These are phyloP conservation scores for Acanthamoeba sp. DNA, from an alignment of 208 protist species.

Conservation along the genomic window DNA sequence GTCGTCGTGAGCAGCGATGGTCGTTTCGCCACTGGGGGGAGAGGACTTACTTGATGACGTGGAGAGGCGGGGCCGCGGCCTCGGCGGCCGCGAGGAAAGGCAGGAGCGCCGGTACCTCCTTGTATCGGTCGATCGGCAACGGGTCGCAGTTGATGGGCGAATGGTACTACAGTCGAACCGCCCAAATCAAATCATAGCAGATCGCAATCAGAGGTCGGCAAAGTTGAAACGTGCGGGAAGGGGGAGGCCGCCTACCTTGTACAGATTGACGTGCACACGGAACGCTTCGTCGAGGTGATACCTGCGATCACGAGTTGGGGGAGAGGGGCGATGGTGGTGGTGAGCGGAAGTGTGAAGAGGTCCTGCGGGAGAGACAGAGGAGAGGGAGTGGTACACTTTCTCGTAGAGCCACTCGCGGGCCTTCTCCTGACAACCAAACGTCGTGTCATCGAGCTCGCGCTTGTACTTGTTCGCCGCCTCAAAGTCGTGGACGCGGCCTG, in stretches of 20 bases:
- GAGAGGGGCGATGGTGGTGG: too few relatives aligned
- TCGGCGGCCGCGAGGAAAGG: slow-evolving; percentile 2
- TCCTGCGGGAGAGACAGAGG: too few relatives aligned
- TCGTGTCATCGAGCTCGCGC: not conserved
- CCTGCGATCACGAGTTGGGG: not conserved
- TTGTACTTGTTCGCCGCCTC: slow-evolving; percentile 20
- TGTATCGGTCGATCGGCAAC: not conserved
- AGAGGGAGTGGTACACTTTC: slow-evolving; percentile 39
- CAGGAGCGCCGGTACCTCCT: not conserved
- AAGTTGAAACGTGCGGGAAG: not conserved
- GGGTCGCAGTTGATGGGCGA: slow-evolving; percentile 26
- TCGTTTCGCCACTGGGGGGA: too few relatives aligned
- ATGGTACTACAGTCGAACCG: not conserved
- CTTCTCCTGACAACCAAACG: not conserved
- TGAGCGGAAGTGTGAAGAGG: too few relatives aligned
- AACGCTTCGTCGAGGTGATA: slow-evolving; percentile 40
- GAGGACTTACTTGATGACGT: not conserved
- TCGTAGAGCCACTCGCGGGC: slow-evolving; percentile 19
- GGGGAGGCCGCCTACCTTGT: not conserved
- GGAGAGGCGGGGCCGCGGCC: not conserved
- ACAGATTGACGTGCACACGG: not conserved
- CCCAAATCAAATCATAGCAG: too few relatives aligned
- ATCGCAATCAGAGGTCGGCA: not conserved
- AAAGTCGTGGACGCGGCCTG: not conserved
- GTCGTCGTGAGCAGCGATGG: not conserved